phyloP scores from a whole-genome alignment of 208 protist species.

The Trypanosoma brucei region DNA sequence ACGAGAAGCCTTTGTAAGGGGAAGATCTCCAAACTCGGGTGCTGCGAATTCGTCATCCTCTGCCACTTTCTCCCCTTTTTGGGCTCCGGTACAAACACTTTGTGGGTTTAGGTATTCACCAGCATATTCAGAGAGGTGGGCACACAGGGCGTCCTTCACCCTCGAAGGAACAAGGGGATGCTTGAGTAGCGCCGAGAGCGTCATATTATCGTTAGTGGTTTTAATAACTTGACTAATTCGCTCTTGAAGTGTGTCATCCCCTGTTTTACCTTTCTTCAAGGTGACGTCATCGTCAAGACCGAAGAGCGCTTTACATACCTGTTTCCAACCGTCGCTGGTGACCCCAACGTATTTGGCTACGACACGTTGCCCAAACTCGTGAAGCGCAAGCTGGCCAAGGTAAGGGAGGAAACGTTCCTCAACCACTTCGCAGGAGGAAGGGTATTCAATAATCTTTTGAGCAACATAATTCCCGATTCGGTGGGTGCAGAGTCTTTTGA shows the following conservation, averaged over 20 bases:
- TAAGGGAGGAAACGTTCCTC: conserved; percentile 39
- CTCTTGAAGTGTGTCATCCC: conserved; percentile 8
- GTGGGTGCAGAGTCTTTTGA: conserved; percentile 68
- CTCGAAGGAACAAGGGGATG: conserved; percentile 41
- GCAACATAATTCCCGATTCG: conserved; percentile 84
- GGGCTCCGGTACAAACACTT: conserved; percentile 1
- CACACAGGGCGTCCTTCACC: conserved; percentile 77
- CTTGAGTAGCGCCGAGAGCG: conserved; percentile 61
- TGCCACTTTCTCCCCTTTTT: conserved; percentile 2
- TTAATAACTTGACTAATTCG: conserved; percentile 38
- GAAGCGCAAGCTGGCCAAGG: conserved; percentile 31
- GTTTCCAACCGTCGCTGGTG: conserved; percentile 28
- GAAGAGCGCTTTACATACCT: conserved; percentile 32
- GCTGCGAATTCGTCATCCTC: conserved; percentile 45
- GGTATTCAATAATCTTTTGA: conserved; percentile 78
- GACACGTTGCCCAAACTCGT: conserved; percentile 73
- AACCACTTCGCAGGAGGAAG: conserved; percentile 58
- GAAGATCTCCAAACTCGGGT: conserved; percentile 61
- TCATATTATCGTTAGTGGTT: conserved; percentile 50
- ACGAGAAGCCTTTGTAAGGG: background rate
- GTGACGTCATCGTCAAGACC: conserved; percentile 6
- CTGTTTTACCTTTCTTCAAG: conserved; percentile 2
- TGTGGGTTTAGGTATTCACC: conserved; percentile 49
- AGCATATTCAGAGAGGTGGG: conserved; percentile 64
- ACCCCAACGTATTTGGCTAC: conserved; percentile 68